These are phyloP conservation scores for Phaffia tasmanica DNA, from an alignment of 768 basidiomycete genomes.

Conservation along the genomic window DNA sequence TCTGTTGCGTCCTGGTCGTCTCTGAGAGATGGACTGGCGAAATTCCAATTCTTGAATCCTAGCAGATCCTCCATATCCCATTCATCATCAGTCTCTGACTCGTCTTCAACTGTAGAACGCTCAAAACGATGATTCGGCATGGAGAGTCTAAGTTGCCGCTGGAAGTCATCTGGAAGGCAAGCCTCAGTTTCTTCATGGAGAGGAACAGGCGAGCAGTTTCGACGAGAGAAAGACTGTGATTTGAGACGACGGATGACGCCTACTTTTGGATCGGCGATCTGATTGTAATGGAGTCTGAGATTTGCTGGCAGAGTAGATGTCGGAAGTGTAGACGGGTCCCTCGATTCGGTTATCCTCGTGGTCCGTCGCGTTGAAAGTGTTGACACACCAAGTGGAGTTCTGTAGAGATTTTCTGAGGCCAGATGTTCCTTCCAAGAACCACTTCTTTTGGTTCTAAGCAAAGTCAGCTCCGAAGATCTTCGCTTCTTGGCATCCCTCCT, in stretches of 20 bases:
- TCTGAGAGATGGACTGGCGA: no score
- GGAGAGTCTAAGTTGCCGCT: conserved; percentile 1
- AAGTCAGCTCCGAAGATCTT: neutral
- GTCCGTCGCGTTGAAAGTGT: neutral
- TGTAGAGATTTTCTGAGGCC: neutral
- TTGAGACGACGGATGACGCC: conserved; percentile 21
- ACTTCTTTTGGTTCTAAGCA: neutral
- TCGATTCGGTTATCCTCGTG: neutral
- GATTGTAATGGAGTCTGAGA: conserved; percentile 10
- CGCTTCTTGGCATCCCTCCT: neutral
- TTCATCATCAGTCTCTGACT: neutral
- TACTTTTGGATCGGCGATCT: conserved; percentile 4
- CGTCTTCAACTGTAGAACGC: neutral
- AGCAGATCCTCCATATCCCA: neutral
- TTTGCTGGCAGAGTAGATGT: neutral
- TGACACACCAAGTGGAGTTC: neutral
- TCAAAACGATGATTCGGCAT: neutral
- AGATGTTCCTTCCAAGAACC: neutral
- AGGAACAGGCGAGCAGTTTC: neutral
- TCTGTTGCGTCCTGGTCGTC: no score
- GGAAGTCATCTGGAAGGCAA: neutral
- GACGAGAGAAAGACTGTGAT: neutral
- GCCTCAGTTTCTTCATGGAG: no score
- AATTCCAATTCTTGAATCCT: no score
- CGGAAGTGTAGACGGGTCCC: neutral